Evolutionary conservation across 208 protist species (phyloP).

Genomic region (Crithidia sp.): DNA sequence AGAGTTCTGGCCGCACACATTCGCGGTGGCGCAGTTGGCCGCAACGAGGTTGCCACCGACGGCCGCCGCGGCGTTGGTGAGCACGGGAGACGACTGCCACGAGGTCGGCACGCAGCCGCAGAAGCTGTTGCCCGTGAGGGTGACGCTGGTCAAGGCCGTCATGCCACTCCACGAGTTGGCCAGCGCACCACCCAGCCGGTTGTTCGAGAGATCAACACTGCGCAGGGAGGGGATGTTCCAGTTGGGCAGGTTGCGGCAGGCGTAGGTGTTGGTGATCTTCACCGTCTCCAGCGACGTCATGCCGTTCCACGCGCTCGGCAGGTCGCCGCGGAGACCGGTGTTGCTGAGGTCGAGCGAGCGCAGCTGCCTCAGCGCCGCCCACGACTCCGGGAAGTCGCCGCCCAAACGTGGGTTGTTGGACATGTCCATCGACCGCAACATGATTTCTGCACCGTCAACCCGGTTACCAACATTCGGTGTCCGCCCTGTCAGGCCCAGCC

Average conservation of each 20-base stretch:
- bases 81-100: constrained; percentile 8
- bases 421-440: constrained; percentile 5
- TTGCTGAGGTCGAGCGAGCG: constrained; percentile 1
- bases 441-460: background rate
- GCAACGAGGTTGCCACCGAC: background rate
- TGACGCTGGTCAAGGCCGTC: background rate
- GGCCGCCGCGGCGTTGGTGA: constrained; percentile 11
- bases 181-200: constrained; percentile 19
- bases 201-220: constrained; percentile 22
- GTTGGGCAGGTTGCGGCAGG: constrained; percentile 16
- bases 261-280: background rate
- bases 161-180: constrained; percentile 16
- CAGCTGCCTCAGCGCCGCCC: background rate
- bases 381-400: background rate
- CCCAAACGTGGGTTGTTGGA: constrained; percentile 13
- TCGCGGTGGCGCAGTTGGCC: background rate
- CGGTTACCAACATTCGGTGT: background rate
- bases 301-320: constrained; percentile 5
- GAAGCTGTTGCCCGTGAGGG: constrained; percentile 10
- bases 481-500: constrained; percentile 4
- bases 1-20: background rate
- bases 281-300: background rate
- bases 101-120: constrained; percentile 16
- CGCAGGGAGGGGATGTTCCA: constrained; percentile 19
- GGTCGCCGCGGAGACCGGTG: constrained; percentile 3